A percentile compares a stretch with the other conserved stretches of the same genome.
Evolutionary conservation across 306 rosid genomes (phyloP).

Genomic region (Corylus heterophylla): DNA sequence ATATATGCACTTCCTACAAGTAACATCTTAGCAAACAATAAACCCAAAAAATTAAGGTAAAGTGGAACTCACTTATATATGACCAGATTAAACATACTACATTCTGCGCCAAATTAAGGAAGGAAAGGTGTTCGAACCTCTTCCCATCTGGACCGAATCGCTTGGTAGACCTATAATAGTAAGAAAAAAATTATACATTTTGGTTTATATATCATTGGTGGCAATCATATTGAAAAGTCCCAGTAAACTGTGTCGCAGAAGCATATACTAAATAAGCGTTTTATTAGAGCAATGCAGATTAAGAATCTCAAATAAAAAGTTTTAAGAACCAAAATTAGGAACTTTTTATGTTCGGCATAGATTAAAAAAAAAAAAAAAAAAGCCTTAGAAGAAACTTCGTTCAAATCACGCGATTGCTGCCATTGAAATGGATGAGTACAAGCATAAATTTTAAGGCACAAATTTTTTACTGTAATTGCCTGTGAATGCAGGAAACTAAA

Average conservation of each 20-base stretch:
- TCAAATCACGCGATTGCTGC: background rate
- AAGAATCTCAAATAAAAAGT: background rate
- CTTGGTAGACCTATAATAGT: constrained; percentile 76
- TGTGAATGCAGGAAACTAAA: background rate
- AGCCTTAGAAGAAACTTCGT: background rate
- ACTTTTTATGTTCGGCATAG: background rate
- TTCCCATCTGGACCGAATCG: constrained; percentile 73
- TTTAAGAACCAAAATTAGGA: background rate
- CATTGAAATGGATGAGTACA: too few relatives aligned
- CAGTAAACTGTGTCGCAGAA: background rate
- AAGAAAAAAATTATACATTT: background rate
- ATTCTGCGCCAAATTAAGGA: constrained; percentile 86
- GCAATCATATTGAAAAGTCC: background rate
- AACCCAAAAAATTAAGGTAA: background rate
- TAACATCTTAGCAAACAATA: background rate
- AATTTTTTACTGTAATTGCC: background rate
- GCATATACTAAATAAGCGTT: background rate
- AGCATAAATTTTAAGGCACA: background rate
- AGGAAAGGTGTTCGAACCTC: constrained; percentile 89
- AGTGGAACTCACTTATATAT: constrained; percentile 64
- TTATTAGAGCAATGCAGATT: background rate
- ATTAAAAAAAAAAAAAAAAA: too few relatives aligned
- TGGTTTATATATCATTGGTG: background rate
- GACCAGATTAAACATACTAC: constrained; percentile 97
- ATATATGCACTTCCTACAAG: background rate